phyloP scores from a whole-genome alignment of 2,329 filamentous ascomycete species.

The Beauveria bassiana region DNA sequence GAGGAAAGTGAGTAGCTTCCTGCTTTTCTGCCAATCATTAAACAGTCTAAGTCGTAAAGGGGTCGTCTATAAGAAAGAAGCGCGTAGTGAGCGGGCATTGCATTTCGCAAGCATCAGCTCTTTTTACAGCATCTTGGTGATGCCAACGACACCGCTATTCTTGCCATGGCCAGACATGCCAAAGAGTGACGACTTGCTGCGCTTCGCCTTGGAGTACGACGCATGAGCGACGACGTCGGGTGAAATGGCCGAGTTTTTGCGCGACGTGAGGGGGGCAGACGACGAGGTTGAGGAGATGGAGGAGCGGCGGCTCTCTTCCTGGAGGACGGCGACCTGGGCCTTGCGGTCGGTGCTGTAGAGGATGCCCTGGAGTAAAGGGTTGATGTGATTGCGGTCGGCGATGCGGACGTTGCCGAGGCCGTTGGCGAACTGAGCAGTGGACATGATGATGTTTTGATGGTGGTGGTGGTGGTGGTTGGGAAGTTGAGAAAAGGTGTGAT shows the following conservation, averaged over 20 bases:
- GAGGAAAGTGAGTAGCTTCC: neutral
- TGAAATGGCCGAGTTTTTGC: neutral
- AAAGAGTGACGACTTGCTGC: neutral
- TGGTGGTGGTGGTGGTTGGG: neutral
- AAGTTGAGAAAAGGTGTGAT: neutral
- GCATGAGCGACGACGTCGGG: neutral
- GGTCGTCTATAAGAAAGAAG: neutral
- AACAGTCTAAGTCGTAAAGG: neutral
- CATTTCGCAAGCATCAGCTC: neutral
- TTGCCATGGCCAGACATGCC: constrained; percentile 6
- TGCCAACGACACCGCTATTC: neutral
- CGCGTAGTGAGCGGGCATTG: neutral
- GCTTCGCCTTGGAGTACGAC: constrained; percentile 1
- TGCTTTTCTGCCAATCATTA: constrained; percentile 8
- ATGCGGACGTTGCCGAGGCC: constrained; percentile 5
- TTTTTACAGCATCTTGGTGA: neutral
- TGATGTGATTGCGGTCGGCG: constrained; percentile 15
- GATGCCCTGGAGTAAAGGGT: constrained; percentile 15
- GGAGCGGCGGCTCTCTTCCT: constrained; percentile 7
- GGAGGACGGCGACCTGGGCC: constrained; percentile 8
- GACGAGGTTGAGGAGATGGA: neutral
- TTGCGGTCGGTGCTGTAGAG: constrained; percentile 13
- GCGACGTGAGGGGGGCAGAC: neutral
- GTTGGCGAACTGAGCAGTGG: constrained; percentile 7
- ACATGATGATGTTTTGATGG: neutral